These are phyloP conservation scores for Ailanthus altissimus DNA, from an alignment of 345 rosid species.

Conservation along the genomic window DNA sequence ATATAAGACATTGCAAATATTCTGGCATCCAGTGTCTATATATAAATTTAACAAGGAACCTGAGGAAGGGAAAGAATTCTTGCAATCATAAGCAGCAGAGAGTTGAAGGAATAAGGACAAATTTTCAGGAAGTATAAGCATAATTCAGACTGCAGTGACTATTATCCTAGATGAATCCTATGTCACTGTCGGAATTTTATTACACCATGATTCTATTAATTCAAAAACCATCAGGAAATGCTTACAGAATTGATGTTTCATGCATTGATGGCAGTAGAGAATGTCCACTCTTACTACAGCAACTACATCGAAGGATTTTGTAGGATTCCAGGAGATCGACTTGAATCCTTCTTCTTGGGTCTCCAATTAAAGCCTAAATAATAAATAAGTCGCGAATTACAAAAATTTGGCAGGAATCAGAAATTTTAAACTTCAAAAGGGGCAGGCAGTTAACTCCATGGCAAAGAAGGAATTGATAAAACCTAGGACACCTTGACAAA, in stretches of 20 bases:
- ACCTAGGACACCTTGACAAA: not conserved
- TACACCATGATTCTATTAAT: not conserved
- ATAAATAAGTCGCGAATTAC: not conserved
- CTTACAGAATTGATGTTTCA: conserved; percentile 91
- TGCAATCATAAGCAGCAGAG: not conserved
- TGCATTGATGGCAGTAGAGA: conserved; percentile 65
- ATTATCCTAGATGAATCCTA: not conserved
- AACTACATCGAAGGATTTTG: conserved; percentile 59
- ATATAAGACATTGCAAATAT: not conserved
- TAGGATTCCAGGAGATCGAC: conserved; percentile 78
- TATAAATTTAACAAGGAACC: not conserved
- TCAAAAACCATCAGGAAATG: conserved; percentile 8
- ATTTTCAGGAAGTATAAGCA: not conserved
- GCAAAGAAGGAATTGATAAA: not conserved
- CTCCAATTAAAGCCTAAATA: conserved; percentile 84
- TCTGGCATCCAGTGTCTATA: not conserved
- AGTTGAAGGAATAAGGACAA: not conserved
- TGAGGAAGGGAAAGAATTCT: not conserved
- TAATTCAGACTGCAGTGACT: not conserved
- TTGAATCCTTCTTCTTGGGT: conserved; percentile 84
- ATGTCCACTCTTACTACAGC: conserved; percentile 56
- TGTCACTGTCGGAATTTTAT: not conserved
- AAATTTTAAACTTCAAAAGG: conserved; percentile 7
- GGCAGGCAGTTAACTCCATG: not conserved
- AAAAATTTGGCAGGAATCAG: not conserved